Conservation (phyloP, 1,284 basidiomycete genomes). For the Puccinia polysora region DNA sequence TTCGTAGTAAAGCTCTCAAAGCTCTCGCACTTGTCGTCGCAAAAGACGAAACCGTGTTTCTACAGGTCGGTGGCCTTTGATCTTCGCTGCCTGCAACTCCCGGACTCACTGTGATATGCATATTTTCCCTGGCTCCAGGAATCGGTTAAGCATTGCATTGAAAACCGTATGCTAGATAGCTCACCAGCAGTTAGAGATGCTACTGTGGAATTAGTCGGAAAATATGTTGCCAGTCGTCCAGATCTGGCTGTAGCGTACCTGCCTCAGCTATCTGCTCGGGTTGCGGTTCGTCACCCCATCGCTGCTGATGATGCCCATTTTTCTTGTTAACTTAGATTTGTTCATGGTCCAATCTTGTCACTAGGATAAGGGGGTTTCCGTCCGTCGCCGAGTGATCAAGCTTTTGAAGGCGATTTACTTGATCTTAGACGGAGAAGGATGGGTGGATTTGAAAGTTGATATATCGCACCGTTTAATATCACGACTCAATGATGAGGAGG, state of each 20-base stretch:
- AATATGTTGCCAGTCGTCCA: slow-evolving; percentile 82
- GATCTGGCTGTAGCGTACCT: slow-evolving; percentile 80
- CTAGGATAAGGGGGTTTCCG: slow-evolving; percentile 83
- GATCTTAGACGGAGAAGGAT: slow-evolving; percentile 59
- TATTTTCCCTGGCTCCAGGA: slow-evolving; percentile 46
- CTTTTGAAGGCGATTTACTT: slow-evolving; percentile 76
- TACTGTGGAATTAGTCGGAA: slow-evolving; percentile 89
- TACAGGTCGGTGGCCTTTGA: too few relatives aligned
- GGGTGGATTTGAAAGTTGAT: slow-evolving; percentile 63
- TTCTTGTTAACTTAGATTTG: neutral
- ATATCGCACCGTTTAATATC: slow-evolving; percentile 77
- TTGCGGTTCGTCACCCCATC: slow-evolving; percentile 62
- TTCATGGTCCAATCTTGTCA: neutral
- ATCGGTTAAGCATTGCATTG: slow-evolving; percentile 59
- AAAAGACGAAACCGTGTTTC: slow-evolving; percentile 37
- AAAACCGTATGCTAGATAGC: slow-evolving; percentile 78
- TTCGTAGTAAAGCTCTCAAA: slow-evolving; percentile 42
- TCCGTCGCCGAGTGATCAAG: slow-evolving; percentile 91
- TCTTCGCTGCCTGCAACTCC: too few relatives aligned
- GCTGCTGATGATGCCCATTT: neutral
- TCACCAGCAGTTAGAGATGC: slow-evolving; percentile 92
- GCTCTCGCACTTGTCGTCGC: slow-evolving; percentile 41
- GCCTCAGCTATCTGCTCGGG: slow-evolving; percentile 73
- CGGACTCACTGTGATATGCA: too few relatives aligned
- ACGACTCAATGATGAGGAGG: slow-evolving; percentile 84